Evolutionary conservation across 1,284 basidiomycete genomes (phyloP), one percentile per base, ranked within the genome.

Genomic region (Sporisorium graminicola): DNA sequence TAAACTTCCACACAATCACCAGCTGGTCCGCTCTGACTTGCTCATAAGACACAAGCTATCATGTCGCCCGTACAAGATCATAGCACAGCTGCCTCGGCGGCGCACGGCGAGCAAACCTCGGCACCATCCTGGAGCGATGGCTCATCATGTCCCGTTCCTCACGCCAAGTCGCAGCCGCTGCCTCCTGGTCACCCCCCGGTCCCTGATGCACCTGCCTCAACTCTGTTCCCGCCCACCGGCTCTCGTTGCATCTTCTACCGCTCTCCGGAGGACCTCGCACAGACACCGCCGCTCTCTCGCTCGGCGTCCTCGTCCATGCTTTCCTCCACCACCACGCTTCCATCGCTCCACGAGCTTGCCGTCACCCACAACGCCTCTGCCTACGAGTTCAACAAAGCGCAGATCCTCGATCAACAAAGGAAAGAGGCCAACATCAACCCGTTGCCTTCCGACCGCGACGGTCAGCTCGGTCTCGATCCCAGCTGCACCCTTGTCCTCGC

Each of bases 171-270:
- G 29, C 82, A 83, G 56, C 82, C 84, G 2, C 57, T 85, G 14
- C 84, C 84, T 8, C 84, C 84, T 26, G 84, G 84, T n/a, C 84
- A 85, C 50, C 84, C 84, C 7, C 74, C 79, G 14, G 78, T 80
- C 14, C 60, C 74, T 14, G 62, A 69, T 37, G 78, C 72, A 7
- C 63, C 66, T 7, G 64, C 81, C 5, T 83, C 81, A 5, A 74
- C 69, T 16, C 64, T 85, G 8, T 77, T 77, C 43, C 78, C 82
- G 4, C 84, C 84, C n/a, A 69, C 78, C 2, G 83, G 66, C 51
- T 65, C 72, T 22, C 70, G 77, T 33, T 85, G 84, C 66, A 79
- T 85, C 70, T 85, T 85, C 49, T 84, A 76, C 63, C 79, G 84
- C 18, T 79, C 81, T 16, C 64, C 74, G 24, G 83, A 84, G 7